Conservation (phyloP, 768 basidiomycete species). For the Tulasnella sp. region DNA sequence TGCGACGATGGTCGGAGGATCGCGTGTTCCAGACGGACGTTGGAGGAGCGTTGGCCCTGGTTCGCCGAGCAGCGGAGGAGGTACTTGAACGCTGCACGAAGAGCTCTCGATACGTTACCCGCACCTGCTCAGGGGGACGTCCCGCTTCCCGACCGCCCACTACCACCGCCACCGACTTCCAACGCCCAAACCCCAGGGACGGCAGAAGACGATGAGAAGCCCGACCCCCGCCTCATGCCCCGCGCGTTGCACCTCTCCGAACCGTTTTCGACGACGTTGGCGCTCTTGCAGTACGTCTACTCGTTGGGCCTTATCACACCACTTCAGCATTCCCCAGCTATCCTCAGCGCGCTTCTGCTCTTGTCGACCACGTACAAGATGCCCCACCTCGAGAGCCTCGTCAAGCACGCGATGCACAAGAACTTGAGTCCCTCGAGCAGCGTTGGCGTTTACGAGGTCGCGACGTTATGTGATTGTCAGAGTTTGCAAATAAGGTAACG, state of each 20-base stretch:
- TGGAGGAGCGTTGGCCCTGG: conserved; percentile 94
- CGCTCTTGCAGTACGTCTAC: conserved; percentile 91
- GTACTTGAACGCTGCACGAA: conserved; percentile 51
- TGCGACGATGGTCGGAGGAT: conserved; percentile 86
- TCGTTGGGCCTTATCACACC: conserved; percentile 78
- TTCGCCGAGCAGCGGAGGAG: conserved; percentile 63
- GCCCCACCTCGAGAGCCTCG: conserved; percentile 61
- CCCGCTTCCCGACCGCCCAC: conserved; percentile 46
- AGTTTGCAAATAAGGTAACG: conserved; percentile 77
- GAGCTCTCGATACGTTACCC: conserved; percentile 52
- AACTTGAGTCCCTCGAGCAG: conserved; percentile 75
- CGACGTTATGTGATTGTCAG: conserved; percentile 81
- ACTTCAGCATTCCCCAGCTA: conserved; percentile 82
- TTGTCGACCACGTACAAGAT: conserved; percentile 78
- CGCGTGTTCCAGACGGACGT: conserved; percentile 68
- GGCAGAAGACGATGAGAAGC: conserved; percentile 28
- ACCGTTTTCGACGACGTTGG: conserved; percentile 80
- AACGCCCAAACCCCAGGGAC: conserved; percentile 25
- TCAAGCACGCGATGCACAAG: conserved; percentile 93
- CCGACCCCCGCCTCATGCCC: conserved; percentile 74
- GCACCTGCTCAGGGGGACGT: conserved; percentile 42
- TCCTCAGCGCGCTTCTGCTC: conserved; percentile 78
- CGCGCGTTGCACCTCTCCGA: conserved; percentile 77
- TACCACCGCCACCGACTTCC: conserved; percentile 29
- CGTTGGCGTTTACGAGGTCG: conserved; percentile 90